Evolutionary conservation across 352 stramenopile genomes (phyloP), one percentile per base, ranked within the genome.

Genomic region (Globisporangium splendens): DNA sequence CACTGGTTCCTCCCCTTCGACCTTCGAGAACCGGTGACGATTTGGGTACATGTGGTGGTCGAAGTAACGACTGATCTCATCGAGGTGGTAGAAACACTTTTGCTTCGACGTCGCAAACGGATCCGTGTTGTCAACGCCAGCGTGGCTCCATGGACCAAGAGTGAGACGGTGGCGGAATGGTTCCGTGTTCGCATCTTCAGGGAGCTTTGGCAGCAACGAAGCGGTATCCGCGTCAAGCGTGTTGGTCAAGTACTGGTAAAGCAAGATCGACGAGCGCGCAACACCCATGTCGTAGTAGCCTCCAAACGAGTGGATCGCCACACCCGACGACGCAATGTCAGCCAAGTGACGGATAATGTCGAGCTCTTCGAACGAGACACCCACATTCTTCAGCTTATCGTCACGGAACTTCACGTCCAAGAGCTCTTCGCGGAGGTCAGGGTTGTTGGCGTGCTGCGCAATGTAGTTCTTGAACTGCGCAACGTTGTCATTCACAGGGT

Each of bases 31-130:
- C 54, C 72, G 65, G 42, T 75, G 70, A 51, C 82, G 81, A 48
- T 89, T 83, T 18, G 57, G 47, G 68, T 87, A 93, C 63, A 89
- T 66, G 66, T 91, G 84, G 71, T 88, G 73, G 56, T 93, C 84
- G 50, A 93, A 86, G 76, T 91, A 93, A 47, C 84, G 81, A 48
- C 76, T 89, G 63, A 93, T 86, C 65, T 93, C 81, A 50, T 91
- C 79, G 49, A 93, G 56, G 62, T 91, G 81, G 56, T 83, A 90
- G 58, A 91, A 93, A 61, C 84, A 93, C 57, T 91, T 91, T 24
- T 91, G 81, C 72, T 93, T 93, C 18, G 79, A 88, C 59, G 69
- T 59, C 12, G 81, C 84, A 56, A 91, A 93, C 44, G 84, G 84
- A 42, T 93, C 84, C 6, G 70, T 64, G 60, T 91, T 93, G 65